Conservation (phyloP, 768 basidiomycete species). For the Naganishia vishniacii region DNA sequence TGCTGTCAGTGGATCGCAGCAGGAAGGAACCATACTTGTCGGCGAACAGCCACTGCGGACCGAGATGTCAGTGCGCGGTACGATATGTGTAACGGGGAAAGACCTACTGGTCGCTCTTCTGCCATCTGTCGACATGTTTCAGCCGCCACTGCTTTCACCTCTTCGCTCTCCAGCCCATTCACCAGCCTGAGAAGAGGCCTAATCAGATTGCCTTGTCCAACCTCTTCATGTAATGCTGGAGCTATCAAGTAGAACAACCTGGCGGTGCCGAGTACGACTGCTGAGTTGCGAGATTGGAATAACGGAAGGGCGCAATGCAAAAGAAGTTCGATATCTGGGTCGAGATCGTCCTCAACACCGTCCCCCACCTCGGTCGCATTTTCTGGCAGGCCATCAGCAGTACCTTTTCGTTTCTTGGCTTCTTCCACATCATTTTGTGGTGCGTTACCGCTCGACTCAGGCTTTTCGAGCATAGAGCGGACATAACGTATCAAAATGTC, state of each 20-base stretch:
- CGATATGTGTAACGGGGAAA: too few species aligned
- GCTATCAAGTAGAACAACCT: constrained; percentile 70
- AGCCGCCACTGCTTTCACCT: constrained; percentile 69
- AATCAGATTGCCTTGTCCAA: constrained; percentile 55
- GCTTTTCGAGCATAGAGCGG: constrained; percentile 65
- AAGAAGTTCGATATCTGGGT: constrained; percentile 62
- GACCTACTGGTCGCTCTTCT: constrained; percentile 61
- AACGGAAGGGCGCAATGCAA: constrained; percentile 67
- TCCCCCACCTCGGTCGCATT: background rate
- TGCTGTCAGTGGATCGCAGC: constrained; percentile 63
- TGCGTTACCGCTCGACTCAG: constrained; percentile 30
- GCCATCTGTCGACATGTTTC: constrained; percentile 66
- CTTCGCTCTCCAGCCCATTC: constrained; percentile 51
- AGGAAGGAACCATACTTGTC: constrained; percentile 64
- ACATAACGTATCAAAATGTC: constrained; percentile 75
- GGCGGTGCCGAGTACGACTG: constrained; percentile 72
- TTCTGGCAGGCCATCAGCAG: constrained; percentile 37
- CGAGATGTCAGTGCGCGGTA: background rate
- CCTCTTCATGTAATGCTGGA: constrained; percentile 45
- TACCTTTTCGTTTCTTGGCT: constrained; percentile 1
- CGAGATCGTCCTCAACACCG: constrained; percentile 60
- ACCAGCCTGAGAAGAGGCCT: constrained; percentile 71
- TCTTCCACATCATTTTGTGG: background rate
- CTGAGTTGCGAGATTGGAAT: constrained; percentile 79
- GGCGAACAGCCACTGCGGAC: constrained; percentile 56